Evolutionary conservation across 1,284 basidiomycete genomes (phyloP), one percentile per base, ranked within the genome.

Genomic region (Ganoderma meredithae): DNA sequence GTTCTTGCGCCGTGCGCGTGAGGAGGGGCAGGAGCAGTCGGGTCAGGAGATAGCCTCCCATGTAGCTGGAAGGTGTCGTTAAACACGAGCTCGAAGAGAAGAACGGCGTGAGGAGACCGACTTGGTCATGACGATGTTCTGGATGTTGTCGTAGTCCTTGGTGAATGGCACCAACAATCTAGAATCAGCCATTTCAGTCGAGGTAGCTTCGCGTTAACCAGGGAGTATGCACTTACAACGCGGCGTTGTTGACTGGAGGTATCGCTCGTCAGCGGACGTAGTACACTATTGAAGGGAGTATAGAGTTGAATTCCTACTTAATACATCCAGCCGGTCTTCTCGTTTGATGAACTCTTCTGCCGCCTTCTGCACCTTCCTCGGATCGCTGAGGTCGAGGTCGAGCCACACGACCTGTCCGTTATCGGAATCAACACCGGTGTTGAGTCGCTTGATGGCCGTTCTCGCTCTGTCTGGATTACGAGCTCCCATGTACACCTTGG

Each of bases 381-480:
- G 83, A 56, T 84, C 81, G 41, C 76, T 71, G 59, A 88, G 76
- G 71, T 90, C 86, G 13, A 87, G 79, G 17, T 81, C 72, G 17
- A 86, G 74, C 78, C 81, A 86, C 1, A 82, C 69, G n/a, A 89
- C 75, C 62, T 83, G 71, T 3, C 85, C 82, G 19, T 78, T 77
- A 2, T 52, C 22, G 4, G 47, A 13, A 15, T 22, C 22, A 25
- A 52, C 12, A 25, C 47, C 10, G 47, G 47, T 12, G 22, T 25
- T 22, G 5, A 52, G 25, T 13, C 47, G 47, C 47, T 52, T 22
- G 22, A 52, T 52, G 13, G 47, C 47, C 10, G 47, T 12, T 52
- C 12, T 27, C 2, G 47, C 47, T 13, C 13, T 52, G 10, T 52
- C 47, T 3, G 9, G 47, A 15, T 27, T 52, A 25, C 47, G 47